Evolutionary conservation across 306 rosid genomes (phyloP).

Genomic region (Pterocarpus macrocarpus): DNA sequence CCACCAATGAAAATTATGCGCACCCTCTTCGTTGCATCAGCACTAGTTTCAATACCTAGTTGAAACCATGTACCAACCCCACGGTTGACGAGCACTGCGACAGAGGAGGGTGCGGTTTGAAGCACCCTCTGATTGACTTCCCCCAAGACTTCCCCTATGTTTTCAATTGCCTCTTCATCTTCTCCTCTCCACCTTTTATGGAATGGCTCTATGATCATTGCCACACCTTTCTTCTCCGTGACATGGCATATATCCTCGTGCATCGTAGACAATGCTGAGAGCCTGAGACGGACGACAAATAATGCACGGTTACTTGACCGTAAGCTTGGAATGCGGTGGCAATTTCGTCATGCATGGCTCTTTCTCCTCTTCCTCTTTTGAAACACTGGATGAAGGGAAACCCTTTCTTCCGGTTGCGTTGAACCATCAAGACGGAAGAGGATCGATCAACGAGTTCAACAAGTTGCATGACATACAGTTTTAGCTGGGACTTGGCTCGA

Average conservation of each 20-base stretch:
- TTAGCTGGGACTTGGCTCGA: slow-evolving; percentile 38
- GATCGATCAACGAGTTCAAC: slow-evolving; percentile 55
- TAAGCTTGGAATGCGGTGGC: slow-evolving; percentile 48
- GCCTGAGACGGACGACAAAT: slow-evolving; percentile 41
- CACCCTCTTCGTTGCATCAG: slow-evolving; percentile 35
- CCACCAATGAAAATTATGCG: slow-evolving; percentile 56
- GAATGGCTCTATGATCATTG: slow-evolving; percentile 52
- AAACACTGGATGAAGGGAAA: slow-evolving; percentile 47
- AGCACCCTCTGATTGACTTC: slow-evolving; percentile 59
- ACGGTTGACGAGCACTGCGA: slow-evolving; percentile 48
- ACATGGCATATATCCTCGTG: slow-evolving; percentile 60
- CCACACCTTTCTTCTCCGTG: slow-evolving; percentile 47
- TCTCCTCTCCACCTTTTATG: slow-evolving; percentile 47
- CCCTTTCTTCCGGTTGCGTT: slow-evolving; percentile 47
- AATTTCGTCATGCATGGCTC: slow-evolving; percentile 40
- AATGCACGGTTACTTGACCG: slow-evolving; percentile 42
- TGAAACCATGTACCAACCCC: background rate
- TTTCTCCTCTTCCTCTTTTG: slow-evolving; percentile 3
- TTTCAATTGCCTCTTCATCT: slow-evolving; percentile 28
- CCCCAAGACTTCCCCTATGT: slow-evolving; percentile 47
- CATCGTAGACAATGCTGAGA: slow-evolving; percentile 51
- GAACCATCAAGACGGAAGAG: slow-evolving; percentile 61
- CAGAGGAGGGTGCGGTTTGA: slow-evolving; percentile 46
- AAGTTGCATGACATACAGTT: slow-evolving; percentile 54
- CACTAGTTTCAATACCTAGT: background rate